Percentiles rank a stretch among this genome's conserved stretches.
Conservation (phyloP, 768 basidiomycete species). For the Asterophora lycoperdoides region DNA sequence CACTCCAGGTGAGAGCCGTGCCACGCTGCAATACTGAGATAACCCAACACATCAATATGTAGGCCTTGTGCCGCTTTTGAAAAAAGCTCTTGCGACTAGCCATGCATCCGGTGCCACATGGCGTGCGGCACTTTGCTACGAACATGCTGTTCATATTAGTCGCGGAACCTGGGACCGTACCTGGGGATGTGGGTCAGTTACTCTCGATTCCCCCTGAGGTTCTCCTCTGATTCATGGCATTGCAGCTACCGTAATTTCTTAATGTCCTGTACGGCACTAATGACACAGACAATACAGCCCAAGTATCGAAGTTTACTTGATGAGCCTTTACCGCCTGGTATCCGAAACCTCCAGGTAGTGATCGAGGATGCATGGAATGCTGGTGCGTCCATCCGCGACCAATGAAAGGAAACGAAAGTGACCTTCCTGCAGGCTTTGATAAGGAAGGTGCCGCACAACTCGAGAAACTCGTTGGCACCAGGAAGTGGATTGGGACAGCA, state of each 20-base stretch:
- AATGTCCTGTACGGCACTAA: constrained; percentile 71
- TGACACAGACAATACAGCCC: constrained; percentile 60
- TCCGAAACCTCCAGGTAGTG: constrained; percentile 72
- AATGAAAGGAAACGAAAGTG: background rate
- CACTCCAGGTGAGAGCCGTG: constrained; percentile 50
- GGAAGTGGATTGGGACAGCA: constrained; percentile 78
- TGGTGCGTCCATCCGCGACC: constrained; percentile 29
- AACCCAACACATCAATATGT: background rate
- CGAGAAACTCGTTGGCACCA: constrained; percentile 49
- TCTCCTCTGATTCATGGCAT: background rate
- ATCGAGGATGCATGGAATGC: constrained; percentile 79
- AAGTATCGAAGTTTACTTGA: constrained; percentile 60
- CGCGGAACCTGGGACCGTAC: constrained; percentile 54
- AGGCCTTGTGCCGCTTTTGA: constrained; percentile 68
- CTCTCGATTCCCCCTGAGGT: too few relatives aligned
- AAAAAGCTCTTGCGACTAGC: constrained; percentile 47
- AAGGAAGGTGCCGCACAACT: constrained; percentile 60
- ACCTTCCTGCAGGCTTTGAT: constrained; percentile 57
- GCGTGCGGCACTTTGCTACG: constrained; percentile 63
- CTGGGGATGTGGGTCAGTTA: constrained; percentile 70
- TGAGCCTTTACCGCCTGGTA: constrained; percentile 54
- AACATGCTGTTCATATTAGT: constrained; percentile 53
- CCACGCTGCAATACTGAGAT: background rate
- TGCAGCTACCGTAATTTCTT: constrained; percentile 77
- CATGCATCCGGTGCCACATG: constrained; percentile 45